Percentiles rank a stretch among this genome's conserved stretches.
These are phyloP conservation scores for Trichothecium sympodiale DNA, from an alignment of 2,329 filamentous ascomycete species.

Conservation along the genomic window DNA sequence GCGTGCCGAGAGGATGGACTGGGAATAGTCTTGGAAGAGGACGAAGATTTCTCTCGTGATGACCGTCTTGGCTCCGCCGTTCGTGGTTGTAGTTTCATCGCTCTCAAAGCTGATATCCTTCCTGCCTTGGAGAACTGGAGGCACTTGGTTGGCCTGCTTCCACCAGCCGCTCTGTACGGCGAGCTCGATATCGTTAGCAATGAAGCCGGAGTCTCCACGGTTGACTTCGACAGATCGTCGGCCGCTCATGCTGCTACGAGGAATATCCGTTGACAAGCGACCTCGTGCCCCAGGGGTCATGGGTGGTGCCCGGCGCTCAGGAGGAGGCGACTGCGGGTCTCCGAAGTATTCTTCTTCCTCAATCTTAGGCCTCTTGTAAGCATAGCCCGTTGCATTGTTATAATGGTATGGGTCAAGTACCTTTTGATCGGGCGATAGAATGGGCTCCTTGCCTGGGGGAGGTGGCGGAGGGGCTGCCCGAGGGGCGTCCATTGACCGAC, in stretches of 20 bases:
- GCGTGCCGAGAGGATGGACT: slow-evolving; percentile 73
- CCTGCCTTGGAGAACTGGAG: slow-evolving; percentile 70
- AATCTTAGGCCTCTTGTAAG: slow-evolving; percentile 25
- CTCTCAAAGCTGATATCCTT: slow-evolving; percentile 75
- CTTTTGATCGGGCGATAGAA: slow-evolving; percentile 38
- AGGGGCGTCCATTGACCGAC: slow-evolving; percentile 60
- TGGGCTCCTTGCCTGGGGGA: slow-evolving; percentile 18
- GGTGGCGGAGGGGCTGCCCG: slow-evolving; percentile 57
- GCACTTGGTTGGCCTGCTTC: slow-evolving; percentile 67
- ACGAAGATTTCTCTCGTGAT: slow-evolving; percentile 75
- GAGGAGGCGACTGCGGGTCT: slow-evolving; percentile 28
- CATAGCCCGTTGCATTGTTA: slow-evolving; percentile 22
- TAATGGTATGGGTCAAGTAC: slow-evolving; percentile 62
- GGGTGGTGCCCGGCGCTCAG: slow-evolving; percentile 34
- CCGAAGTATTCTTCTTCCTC: slow-evolving; percentile 38
- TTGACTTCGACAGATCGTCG: slow-evolving; percentile 62
- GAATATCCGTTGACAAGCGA: slow-evolving; percentile 24
- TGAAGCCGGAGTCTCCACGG: slow-evolving; percentile 69
- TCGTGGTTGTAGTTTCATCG: slow-evolving; percentile 62
- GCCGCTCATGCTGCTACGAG: slow-evolving; percentile 26
- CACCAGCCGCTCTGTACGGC: slow-evolving; percentile 72
- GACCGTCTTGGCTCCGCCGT: slow-evolving; percentile 57
- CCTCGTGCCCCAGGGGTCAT: slow-evolving; percentile 17
- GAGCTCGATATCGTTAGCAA: slow-evolving; percentile 80
- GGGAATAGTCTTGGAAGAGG: slow-evolving; percentile 93